Base-by-base conservation (phyloP, 768 basidiomycete species). In the Boletus sensibilis region DNA sequence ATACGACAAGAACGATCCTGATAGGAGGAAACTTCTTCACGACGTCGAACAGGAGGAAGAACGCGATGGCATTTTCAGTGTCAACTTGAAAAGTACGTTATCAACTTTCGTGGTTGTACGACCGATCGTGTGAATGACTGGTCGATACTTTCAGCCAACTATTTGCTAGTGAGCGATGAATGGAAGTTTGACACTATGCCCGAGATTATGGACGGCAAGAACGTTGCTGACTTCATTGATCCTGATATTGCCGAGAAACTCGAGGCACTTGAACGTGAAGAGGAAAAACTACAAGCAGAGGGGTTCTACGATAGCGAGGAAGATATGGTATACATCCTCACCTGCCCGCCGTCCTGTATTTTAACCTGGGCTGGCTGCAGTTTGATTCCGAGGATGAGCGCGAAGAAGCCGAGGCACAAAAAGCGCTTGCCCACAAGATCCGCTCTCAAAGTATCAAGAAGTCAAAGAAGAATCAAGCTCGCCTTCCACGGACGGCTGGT, bases 171-270 rank as follows among this genome's bases (percentile, higher is more conserved):
- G 23, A 86, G 97, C 68, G 85, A 90, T 37, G 88, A 91, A 42
- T 99, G 97, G 97, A 99, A 97, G 78, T 79, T 85, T 76, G 97
- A 99, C 68, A 80, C 84, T 61, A 89, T 98, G n/a, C 97, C 97
- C n/a, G 97, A 99, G 72, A 92, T 99, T 67, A 86, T 93, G 87
- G 86, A 98, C 63, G 97, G 97, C 76, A 98, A 98, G 83, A 99
- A 99, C 76, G 76, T 98, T 50, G 96, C 95, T 23, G 97, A 99
- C 78, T 99, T 99, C 59, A 91, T 98, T 72, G 96, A 98, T 73
- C 90, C 94, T 21, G 97, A 99, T 67, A 98, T 99, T 58, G 87
- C 85, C 20, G 95, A 95, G 74, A 96, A 94, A 75, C 86, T 99
- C 45, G 96, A 98, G 67, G 96, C 94, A 13, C 85, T 99, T 55